phyloP scores from a whole-genome alignment of 1,284 basidiomycete species.

The Cerioporus squamosus region DNA sequence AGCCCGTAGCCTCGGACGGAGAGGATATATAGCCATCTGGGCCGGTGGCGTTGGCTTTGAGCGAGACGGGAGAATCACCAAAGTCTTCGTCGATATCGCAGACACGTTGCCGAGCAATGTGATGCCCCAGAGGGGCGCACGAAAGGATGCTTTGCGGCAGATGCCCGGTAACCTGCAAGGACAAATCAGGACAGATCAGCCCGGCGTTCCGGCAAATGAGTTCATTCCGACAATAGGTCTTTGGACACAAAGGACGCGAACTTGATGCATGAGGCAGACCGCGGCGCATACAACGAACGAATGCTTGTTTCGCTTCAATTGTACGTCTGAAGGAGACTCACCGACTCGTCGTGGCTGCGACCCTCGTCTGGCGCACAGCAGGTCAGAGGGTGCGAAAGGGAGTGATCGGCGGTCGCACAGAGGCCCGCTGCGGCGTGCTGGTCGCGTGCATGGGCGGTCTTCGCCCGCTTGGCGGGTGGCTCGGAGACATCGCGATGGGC shows the following conservation, averaged over 20 bases:
- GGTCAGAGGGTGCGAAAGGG: slow-evolving; percentile 23
- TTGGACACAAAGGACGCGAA: slow-evolving; percentile 15
- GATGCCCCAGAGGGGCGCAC: slow-evolving; percentile 12
- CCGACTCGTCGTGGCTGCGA: slow-evolving; percentile 8
- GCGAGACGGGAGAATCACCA: slow-evolving; percentile 9
- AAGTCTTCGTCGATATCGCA: slow-evolving; percentile 19
- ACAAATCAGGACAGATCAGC: slow-evolving; percentile 24
- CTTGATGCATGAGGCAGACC: slow-evolving; percentile 13
- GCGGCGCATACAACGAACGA: slow-evolving; percentile 3
- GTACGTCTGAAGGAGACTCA: slow-evolving; percentile 11
- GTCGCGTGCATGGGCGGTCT: slow-evolving; percentile 11
- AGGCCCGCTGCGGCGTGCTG: slow-evolving; percentile 4
- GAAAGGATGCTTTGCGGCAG: slow-evolving; percentile 22
- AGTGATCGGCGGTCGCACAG: slow-evolving; percentile 12
- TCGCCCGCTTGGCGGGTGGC: slow-evolving; percentile 19
- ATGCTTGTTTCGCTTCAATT: background rate
- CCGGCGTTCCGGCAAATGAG: slow-evolving; percentile 18
- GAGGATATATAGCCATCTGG: slow-evolving; percentile 21
- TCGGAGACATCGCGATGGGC: background rate
- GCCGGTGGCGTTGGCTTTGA: slow-evolving; percentile 20
- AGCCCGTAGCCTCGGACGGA: slow-evolving; percentile 1
- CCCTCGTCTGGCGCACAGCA: slow-evolving; percentile 13
- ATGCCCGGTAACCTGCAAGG: slow-evolving; percentile 18
- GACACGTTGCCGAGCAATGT: slow-evolving; percentile 13
- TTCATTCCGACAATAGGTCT: slow-evolving; percentile 14